Percentiles rank a stretch among this genome's conserved stretches.
phyloP scores from a whole-genome alignment of 169 alveolate genomes.

The Cryptosporidium sp. region DNA sequence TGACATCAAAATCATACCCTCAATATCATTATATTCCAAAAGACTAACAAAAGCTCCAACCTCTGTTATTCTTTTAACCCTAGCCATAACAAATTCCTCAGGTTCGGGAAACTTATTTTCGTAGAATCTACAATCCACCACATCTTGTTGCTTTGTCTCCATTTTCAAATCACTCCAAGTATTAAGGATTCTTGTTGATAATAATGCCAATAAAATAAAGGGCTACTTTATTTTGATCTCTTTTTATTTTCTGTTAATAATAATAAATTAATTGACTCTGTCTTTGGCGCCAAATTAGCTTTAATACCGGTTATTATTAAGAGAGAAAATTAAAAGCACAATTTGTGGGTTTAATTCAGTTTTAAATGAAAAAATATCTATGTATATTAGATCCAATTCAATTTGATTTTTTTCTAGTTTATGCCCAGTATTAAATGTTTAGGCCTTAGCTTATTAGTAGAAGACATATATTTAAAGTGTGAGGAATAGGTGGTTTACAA shows the following conservation, averaged over 20 bases:
- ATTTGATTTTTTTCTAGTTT: background rate
- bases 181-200: background rate
- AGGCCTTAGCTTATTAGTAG: background rate
- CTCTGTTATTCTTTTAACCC: conserved; percentile 93
- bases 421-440: too few species aligned
- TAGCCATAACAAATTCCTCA: conserved; percentile 93
- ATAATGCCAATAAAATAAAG: background rate
- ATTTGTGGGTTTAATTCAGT: background rate
- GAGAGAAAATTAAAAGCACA: too few species aligned
- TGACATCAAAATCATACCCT: conserved; percentile 94
- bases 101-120: conserved; percentile 93
- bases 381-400: too few species aligned
- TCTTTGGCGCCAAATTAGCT: conserved; percentile 68
- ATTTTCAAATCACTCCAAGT: conserved; percentile 3
- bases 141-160: conserved; percentile 78
- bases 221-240: conserved; percentile 3
- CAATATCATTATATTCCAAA: conserved; percentile 96
- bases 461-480: background rate
- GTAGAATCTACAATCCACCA: conserved; percentile 93
- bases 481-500: background rate
- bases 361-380: too few species aligned
- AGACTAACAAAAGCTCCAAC: conserved; percentile 97
- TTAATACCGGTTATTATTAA: conserved; percentile 4
- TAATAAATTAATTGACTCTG: conserved; percentile 4
- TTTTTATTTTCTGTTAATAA: background rate